Evolutionary conservation across 371 early-diverging fungal species (phyloP).

Genomic region (Apophysomyces ossiformis): DNA sequence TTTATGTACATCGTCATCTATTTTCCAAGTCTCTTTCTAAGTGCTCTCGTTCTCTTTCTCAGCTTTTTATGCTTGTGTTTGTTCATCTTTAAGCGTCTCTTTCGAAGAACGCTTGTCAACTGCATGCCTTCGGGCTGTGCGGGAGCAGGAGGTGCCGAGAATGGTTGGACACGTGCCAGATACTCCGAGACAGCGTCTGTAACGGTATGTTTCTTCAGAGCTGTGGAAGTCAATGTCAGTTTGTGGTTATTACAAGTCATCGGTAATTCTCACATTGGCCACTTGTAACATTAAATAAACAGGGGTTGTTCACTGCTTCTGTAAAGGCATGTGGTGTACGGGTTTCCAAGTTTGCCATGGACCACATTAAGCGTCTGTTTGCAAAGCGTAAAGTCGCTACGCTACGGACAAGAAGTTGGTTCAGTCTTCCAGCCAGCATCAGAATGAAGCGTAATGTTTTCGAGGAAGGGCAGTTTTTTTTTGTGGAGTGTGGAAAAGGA

Average conservation of each 20-base stretch:
- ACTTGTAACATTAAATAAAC: background rate
- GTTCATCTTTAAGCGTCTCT: conserved; percentile 85
- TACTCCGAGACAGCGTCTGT: conserved; percentile 32
- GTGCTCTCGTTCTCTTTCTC: conserved; percentile 78
- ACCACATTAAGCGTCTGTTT: conserved; percentile 1
- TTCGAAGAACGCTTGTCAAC: conserved; percentile 75
- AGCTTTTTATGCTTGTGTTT: conserved; percentile 88
- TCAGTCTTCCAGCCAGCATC: conserved; percentile 11
- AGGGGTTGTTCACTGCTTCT: background rate
- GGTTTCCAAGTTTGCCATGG: background rate
- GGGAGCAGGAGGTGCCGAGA: conserved; percentile 44
- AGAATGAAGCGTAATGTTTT: background rate
- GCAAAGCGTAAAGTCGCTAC: background rate
- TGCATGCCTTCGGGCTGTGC: conserved; percentile 36
- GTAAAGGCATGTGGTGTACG: background rate
- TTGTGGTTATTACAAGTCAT: background rate
- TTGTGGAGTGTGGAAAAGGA: background rate
- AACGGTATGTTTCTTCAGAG: conserved; percentile 5
- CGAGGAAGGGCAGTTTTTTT: background rate
- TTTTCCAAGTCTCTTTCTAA: conserved; percentile 82
- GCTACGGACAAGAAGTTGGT: conserved; percentile 8
- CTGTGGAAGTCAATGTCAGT: background rate
- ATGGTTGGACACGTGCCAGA: conserved; percentile 44
- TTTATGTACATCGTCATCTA: conserved; percentile 33
- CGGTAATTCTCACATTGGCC: background rate